Evolutionary conservation across 495 filamentous ascomycete genomes (phyloP), one percentile per base, ranked within the genome.

Genomic region (Podospora comata): DNA sequence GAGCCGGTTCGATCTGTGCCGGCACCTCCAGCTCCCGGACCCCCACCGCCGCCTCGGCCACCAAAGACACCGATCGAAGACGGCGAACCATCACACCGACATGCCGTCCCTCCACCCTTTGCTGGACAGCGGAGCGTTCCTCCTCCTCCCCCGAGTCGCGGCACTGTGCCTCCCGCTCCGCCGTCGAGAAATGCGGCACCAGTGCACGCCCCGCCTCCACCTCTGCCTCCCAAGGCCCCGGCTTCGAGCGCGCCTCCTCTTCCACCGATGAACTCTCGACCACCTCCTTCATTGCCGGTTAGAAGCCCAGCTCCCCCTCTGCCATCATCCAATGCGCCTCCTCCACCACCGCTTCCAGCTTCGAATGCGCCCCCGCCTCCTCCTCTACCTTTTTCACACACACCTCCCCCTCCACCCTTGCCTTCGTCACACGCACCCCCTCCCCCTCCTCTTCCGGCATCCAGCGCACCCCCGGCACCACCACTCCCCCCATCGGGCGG

Each of bases 31-130:
- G 86, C 85, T 55, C 82, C 90, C 23, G 92, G 89, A 2, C 92
- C 94, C 19, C 90, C 92, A 4, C 92, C 93, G 44, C 93, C 93
- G 20, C 93, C 93, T 7, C 84, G 92, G 71, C 93, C 94, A 53
- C 91, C 94, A 2, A 97, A 97, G 78, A 91, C 87, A 3, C 91
- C 92, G 3, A 81, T 93, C 73, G 91, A 94, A 34, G 91, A 76
- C 34, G 74, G 71, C 76, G 78, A 85, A 18, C 76, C 83, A 20
- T 57, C 74, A 54, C 79, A 82, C 32, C 90, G 82, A 69, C 92
- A 91, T 75, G 86, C 85, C 23, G 93, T 97, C 16, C 93, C 95
- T 32, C 94, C 94, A 19, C 89, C 91, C 23, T 97, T 97, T 75
- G 79, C 85, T 63, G 89, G 90, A 53, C 87, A 90, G 70, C 82